Evolutionary conservation across 345 rosid genomes (phyloP).

Genomic region (Gossypium raimondii): DNA sequence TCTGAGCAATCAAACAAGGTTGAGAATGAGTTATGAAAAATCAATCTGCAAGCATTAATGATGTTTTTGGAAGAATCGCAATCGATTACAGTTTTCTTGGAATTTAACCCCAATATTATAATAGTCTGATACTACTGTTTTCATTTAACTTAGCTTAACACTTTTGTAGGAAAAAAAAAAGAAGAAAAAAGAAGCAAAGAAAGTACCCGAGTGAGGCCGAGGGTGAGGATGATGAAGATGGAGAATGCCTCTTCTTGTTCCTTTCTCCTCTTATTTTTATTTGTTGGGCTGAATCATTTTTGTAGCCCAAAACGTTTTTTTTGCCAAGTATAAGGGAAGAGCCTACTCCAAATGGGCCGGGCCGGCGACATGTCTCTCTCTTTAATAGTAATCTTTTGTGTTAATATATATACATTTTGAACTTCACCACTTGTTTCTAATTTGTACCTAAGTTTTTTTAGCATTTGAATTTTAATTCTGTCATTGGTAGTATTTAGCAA

Average conservation of each 20-base stretch:
- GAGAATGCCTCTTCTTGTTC: neutral
- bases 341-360: neutral
- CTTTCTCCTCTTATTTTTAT: too few species aligned
- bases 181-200: neutral
- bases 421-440: too few species aligned
- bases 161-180: too few species aligned
- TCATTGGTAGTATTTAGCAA: too few species aligned
- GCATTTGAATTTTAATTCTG: too few species aligned
- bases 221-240: neutral
- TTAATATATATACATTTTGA: too few species aligned
- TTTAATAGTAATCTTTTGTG: too few species aligned
- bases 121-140: neutral
- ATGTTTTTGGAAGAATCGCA: neutral
- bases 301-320: neutral
- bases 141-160: too few species aligned
- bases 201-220: neutral
- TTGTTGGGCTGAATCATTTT: neutral
- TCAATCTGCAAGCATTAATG: neutral
- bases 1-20: conserved; percentile 3
- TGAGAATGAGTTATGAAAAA: neutral
- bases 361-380: too few species aligned
- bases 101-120: neutral
- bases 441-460: too few species aligned
- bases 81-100: neutral
- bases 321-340: neutral